Base-by-base conservation (phyloP, 1,284 basidiomycete species). In the Trichosporon sp. region DNA sequence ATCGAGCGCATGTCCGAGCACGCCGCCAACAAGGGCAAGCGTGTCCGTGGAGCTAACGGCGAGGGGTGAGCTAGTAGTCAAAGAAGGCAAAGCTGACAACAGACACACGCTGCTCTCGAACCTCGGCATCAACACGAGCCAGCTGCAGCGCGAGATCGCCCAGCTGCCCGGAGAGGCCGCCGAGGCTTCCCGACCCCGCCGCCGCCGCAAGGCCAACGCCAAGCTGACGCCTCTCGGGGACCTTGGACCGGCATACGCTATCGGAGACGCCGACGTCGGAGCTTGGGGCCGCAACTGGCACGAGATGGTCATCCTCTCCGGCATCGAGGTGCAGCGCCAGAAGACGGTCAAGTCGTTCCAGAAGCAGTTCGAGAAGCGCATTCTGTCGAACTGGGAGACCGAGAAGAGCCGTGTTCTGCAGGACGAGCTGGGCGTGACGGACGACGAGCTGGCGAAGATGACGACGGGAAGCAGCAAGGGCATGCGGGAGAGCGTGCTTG, bases 241-340 rank as follows among this genome's bases (percentile, higher is more conserved):
- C 68, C 72, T 76, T 9, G 76, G 77, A 31, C 74, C 75, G 5
- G 62, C 72, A 7, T 80, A 78, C 64, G 75, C 72, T 23, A 68
- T 75, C 7, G 73, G 73, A 12, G 79, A 80, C 51, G 75, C 70
- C 11, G 80, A 82, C 68, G 76, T 82, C 11, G 75, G 73, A 11
- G 74, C 78, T 1, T 82, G 80, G 80, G 79, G 78, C 0, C 74
- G 80, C 64, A 82, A 82, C 68, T 81, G 78, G 78, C 80, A 82
- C 70, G 80, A 82, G 74, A 82, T 78, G 78, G 76, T 80, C 27
- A 82, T 82, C 27, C 74, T 82, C 8, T 76, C 75, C 62, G 80
- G 80, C 11, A 82, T 82, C 53, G 80, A 82, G 67, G 69, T 76
- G 31, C 80, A 82, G 73, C 68, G 80, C 23, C 78, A 81, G 72